Conservation (phyloP, 371 early-diverging fungal species). For the Nematocida sp. region DNA sequence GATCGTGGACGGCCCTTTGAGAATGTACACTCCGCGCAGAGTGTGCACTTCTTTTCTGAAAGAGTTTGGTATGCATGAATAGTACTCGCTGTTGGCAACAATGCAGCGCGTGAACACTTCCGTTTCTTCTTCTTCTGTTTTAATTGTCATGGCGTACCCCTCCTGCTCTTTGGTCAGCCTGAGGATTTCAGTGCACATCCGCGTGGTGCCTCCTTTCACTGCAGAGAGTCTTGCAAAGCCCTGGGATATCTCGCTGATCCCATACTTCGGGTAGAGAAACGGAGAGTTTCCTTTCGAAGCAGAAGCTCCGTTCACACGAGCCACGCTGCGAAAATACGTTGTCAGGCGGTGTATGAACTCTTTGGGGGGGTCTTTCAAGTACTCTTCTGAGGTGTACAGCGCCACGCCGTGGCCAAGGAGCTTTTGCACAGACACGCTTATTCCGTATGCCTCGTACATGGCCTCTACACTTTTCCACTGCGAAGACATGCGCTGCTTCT, state of each 20-base stretch:
- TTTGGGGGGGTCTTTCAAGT: constrained; percentile 74
- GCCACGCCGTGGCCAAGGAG: constrained; percentile 98
- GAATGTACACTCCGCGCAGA: constrained; percentile 49
- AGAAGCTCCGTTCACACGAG: constrained; percentile 72
- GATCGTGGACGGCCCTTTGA: constrained; percentile 7
- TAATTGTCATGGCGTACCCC: background rate
- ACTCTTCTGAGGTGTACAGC: constrained; percentile 82
- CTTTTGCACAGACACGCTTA: constrained; percentile 81
- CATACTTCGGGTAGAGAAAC: constrained; percentile 98
- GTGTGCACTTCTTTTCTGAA: constrained; percentile 69
- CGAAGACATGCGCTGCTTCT: background rate
- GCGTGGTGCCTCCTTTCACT: constrained; percentile 57
- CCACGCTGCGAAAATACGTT: constrained; percentile 82
- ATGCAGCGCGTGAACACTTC: background rate
- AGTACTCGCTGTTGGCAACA: constrained; percentile 46
- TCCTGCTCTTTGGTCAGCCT: background rate
- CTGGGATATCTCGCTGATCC: constrained; percentile 96
- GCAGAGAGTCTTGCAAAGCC: constrained; percentile 81
- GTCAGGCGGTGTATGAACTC: constrained; percentile 84
- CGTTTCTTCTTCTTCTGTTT: constrained; percentile 13
- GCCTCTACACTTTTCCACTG: constrained; percentile 70
- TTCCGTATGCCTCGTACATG: constrained; percentile 79
- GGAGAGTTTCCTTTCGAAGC: constrained; percentile 68
- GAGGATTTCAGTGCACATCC: constrained; percentile 56
- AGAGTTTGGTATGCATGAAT: constrained; percentile 73